These are phyloP conservation scores for Cryptococcus sp. DNA, from an alignment of 1,284 basidiomycete genomes.

Conservation along the genomic window DNA sequence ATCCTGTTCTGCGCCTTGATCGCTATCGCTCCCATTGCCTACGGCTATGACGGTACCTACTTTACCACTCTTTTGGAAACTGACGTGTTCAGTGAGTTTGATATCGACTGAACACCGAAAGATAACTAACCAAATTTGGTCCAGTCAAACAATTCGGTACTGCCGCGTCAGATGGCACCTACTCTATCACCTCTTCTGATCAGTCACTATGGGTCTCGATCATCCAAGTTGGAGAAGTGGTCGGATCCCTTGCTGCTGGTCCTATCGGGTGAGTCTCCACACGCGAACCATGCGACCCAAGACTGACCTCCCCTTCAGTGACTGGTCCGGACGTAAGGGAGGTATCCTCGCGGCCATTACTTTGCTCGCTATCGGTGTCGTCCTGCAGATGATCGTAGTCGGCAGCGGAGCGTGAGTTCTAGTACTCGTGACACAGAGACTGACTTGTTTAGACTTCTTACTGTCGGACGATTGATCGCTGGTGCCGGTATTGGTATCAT, in stretches of 20 bases:
- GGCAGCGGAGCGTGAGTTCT: slow-evolving; percentile 34
- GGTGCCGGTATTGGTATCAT: slow-evolving; percentile 55
- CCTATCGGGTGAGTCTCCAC: slow-evolving; percentile 41
- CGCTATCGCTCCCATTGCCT: slow-evolving; percentile 39
- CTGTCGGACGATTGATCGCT: slow-evolving; percentile 54
- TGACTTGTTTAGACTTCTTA: slow-evolving; percentile 37
- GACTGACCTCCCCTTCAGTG: slow-evolving; percentile 27
- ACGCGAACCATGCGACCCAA: neutral
- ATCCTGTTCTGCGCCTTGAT: slow-evolving; percentile 29
- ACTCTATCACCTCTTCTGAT: slow-evolving; percentile 22
- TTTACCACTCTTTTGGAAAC: slow-evolving; percentile 53
- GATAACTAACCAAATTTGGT: neutral
- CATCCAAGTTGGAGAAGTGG: slow-evolving; percentile 56
- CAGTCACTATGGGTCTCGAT: slow-evolving; percentile 50
- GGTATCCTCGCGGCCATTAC: slow-evolving; percentile 46
- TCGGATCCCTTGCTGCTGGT: slow-evolving; percentile 53
- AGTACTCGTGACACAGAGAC: neutral
- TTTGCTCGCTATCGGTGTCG: slow-evolving; percentile 49
- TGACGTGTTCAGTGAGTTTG: slow-evolving; percentile 39
- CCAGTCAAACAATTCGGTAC: slow-evolving; percentile 26
- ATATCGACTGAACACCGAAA: slow-evolving; percentile 22
- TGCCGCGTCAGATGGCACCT: slow-evolving; percentile 6
- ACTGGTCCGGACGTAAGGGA: slow-evolving; percentile 53
- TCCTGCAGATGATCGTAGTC: slow-evolving; percentile 52
- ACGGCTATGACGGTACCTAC: slow-evolving; percentile 53